These are phyloP conservation scores for Exophiala lecanii-corni DNA, from an alignment of 2,329 filamentous ascomycete species.

Conservation along the genomic window DNA sequence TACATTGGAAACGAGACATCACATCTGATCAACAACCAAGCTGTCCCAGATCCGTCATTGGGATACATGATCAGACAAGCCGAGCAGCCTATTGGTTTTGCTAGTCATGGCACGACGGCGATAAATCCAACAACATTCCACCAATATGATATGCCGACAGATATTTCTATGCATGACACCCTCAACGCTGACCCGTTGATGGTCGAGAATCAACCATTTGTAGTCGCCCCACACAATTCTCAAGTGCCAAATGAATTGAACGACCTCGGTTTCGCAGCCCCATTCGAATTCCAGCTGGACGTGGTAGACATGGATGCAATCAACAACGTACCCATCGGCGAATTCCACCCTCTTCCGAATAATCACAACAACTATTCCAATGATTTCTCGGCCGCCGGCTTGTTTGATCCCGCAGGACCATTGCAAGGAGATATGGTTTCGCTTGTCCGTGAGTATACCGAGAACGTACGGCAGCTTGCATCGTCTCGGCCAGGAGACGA, in stretches of 20 bases:
- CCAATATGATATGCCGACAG: too few species aligned
- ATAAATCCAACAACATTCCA: background rate
- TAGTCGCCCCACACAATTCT: slow-evolving; percentile 4
- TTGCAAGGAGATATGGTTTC: background rate
- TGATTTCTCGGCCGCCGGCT: background rate
- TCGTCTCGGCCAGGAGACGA: background rate
- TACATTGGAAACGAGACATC: background rate
- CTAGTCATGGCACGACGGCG: background rate
- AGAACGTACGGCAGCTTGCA: background rate
- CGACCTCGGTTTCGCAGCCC: slow-evolving; percentile 4
- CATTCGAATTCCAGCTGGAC: slow-evolving; percentile 12
- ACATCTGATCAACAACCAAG: background rate
- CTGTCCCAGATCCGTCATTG: background rate
- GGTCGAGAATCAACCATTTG: too few species aligned
- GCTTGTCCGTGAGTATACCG: background rate
- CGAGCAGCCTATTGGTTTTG: background rate
- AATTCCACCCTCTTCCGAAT: background rate
- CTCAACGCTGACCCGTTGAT: too few species aligned
- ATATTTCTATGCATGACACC: too few species aligned
- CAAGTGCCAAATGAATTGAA: slow-evolving; percentile 3
- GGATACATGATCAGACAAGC: background rate
- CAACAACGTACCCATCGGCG: slow-evolving; percentile 1
- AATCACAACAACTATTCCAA: background rate
- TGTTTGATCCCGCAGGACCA: background rate
- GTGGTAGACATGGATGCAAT: slow-evolving; percentile 12